phyloP scores from a whole-genome alignment of 1,139 yeast genomes.

The Sugiyamaella castrensis region DNA sequence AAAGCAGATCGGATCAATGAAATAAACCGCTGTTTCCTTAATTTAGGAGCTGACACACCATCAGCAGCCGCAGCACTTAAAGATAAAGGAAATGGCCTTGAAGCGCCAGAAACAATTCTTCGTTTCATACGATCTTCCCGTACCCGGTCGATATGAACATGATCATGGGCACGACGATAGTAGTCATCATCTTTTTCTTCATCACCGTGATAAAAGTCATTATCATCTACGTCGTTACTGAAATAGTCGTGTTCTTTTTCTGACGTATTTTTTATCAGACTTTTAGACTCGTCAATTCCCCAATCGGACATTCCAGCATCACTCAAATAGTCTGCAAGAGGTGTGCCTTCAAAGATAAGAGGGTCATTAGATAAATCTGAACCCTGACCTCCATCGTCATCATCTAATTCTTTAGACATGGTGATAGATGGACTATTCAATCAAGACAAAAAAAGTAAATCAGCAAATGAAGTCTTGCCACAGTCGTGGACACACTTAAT shows the following conservation, averaged over 20 bases:
- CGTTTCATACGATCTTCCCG: constrained; percentile 11
- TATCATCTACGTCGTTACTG: background rate
- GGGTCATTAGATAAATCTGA: constrained; percentile 3
- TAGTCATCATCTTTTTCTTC: constrained; percentile 10
- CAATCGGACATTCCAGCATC: constrained; percentile 33
- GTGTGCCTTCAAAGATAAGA: constrained; percentile 34
- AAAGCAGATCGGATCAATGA: constrained; percentile 30
- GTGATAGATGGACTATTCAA: too few species aligned
- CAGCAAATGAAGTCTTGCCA: too few species aligned
- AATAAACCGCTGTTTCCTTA: constrained; percentile 29
- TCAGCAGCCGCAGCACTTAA: constrained; percentile 19
- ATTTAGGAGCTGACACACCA: constrained; percentile 13
- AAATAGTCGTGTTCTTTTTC: constrained; percentile 4
- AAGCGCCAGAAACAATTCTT: constrained; percentile 9
- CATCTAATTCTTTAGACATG: too few species aligned
- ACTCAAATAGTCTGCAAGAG: constrained; percentile 33
- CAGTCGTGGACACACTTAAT: too few species aligned
- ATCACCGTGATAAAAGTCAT: background rate
- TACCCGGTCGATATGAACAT: background rate
- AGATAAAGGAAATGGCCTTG: constrained; percentile 25
- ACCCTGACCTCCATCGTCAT: too few species aligned
- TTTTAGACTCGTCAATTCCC: constrained; percentile 29
- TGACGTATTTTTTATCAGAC: constrained; percentile 5
- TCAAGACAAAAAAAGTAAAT: too few species aligned
- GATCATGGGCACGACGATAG: background rate